phyloP scores from a whole-genome alignment of 192 early-diverging fungal genomes.

The Umbelopsis sp. region DNA sequence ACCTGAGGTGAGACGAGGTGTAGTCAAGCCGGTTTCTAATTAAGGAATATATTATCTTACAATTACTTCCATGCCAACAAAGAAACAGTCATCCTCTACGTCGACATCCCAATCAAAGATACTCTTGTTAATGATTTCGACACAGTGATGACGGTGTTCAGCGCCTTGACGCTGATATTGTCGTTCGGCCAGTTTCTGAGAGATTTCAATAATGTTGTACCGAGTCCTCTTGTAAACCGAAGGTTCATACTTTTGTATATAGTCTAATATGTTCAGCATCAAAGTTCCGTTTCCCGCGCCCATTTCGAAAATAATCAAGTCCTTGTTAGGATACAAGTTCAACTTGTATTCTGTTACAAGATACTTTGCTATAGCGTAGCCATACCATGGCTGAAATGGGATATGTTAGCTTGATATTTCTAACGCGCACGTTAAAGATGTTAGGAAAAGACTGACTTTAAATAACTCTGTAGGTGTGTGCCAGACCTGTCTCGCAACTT shows the following conservation, averaged over 20 bases:
- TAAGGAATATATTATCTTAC: slow-evolving; percentile 38
- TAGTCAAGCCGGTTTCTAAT: too few relatives aligned
- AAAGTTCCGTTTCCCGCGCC: slow-evolving; percentile 97
- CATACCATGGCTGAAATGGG: slow-evolving; percentile 79
- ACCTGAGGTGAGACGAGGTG: too few relatives aligned
- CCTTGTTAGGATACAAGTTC: slow-evolving; percentile 55
- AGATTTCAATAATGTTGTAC: slow-evolving; percentile 96
- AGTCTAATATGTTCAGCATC: slow-evolving; percentile 92
- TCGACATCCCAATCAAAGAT: slow-evolving; percentile 87
- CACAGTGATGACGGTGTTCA: slow-evolving; percentile 51
- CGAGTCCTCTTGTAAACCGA: slow-evolving; percentile 74
- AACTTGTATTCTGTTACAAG: slow-evolving; percentile 78
- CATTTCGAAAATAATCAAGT: slow-evolving; percentile 91
- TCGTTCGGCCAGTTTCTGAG: slow-evolving; percentile 72
- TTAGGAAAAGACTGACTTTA: slow-evolving; percentile 48
- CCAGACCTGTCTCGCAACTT: slow-evolving; percentile 89
- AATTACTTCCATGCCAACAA: slow-evolving; percentile 97
- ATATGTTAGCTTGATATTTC: not conserved
- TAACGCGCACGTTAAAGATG: not conserved
- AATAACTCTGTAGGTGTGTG: slow-evolving; percentile 98
- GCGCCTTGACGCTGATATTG: slow-evolving; percentile 58
- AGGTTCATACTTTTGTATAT: slow-evolving; percentile 75
- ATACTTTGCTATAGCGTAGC: slow-evolving; percentile 88
- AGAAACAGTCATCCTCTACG: slow-evolving; percentile 79
- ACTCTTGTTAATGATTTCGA: slow-evolving; percentile 85